Conservation (phyloP, 257 asterid species). For the Salvia hispanica region DNA sequence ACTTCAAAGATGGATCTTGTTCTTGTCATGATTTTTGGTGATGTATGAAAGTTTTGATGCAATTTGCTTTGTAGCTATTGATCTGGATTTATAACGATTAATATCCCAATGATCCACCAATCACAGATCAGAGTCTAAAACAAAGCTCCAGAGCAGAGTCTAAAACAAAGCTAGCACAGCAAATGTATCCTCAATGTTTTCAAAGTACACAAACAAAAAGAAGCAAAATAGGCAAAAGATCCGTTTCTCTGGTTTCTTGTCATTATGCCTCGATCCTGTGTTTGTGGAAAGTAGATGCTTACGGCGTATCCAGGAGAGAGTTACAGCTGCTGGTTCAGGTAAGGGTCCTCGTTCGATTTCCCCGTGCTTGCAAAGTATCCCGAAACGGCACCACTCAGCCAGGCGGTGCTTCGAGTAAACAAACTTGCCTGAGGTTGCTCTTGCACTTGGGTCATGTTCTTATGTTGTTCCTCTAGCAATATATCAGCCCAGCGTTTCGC, state of each 20-base stretch:
- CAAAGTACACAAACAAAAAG: background rate
- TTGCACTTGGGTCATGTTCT: constrained; percentile 37
- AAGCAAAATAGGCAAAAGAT: background rate
- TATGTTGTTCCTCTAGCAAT: constrained; percentile 55
- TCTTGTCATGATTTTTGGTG: constrained; percentile 61
- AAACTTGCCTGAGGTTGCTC: constrained; percentile 43
- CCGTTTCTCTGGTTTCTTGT: background rate
- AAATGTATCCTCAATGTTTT: constrained; percentile 12
- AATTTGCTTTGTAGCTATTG: too few relatives aligned
- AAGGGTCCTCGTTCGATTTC: constrained; percentile 52
- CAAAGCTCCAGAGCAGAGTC: background rate
- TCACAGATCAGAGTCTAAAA: background rate
- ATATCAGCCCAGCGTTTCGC: constrained; percentile 57
- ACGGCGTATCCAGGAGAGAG: background rate
- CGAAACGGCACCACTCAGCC: constrained; percentile 60
- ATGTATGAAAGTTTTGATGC: constrained; percentile 12
- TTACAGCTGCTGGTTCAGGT: constrained; percentile 70
- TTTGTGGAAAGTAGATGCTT: constrained; percentile 3
- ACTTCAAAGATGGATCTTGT: constrained; percentile 50
- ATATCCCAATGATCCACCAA: background rate
- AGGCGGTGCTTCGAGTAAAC: constrained; percentile 70
- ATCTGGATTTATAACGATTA: background rate
- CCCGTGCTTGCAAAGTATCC: constrained; percentile 54
- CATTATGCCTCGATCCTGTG: background rate
- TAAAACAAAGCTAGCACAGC: constrained; percentile 3